Evolutionary conservation across 2,329 filamentous ascomycete genomes (phyloP), one percentile per base, ranked within the genome.

Genomic region (Ceratocystis harringtonii): DNA sequence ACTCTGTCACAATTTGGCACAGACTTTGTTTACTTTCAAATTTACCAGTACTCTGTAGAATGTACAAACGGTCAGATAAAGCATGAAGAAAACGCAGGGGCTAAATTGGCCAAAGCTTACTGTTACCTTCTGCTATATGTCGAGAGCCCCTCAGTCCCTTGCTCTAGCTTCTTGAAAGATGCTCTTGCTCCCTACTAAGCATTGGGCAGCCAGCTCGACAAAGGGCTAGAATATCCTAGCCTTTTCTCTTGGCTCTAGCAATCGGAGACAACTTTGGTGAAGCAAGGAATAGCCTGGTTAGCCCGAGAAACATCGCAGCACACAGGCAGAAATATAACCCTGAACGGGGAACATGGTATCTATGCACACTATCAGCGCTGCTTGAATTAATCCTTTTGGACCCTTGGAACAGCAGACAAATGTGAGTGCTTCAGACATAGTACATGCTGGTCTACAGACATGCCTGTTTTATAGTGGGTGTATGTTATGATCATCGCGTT

Each of bases 401-500:
- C 12, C 15, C 12, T 19, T 52, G 48, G 22, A 25, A 25, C 22
- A 52, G 17, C 22, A 28, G 15, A 6, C 8, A 52, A 52, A 28
- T 48, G 45, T 8, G 45, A n/a, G 7, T 22, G 45, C 45, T n/a
- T 48, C 45, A 48, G 48, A 50, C 48, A 50, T 50, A 15, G 22
- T 8, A 8, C 52, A 58, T 58, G 17, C 28, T 41, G 36, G 36
- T 41, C 36, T 41, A 10, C 36, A 41, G 36, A n/a, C n/a, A 58
- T 58, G 55, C 15, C 3, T 58, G 55, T 25, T 58, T 12, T 36
- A 58, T 58, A 58, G 55, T 36, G 7, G 25, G 5, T 8, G 4
- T 10, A 7, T 58, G 55, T 36, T 58, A 58, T 58, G 55, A 58
- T 58, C 55, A 22, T 58, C 55, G 28, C 55, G 55, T 58, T n/a